Base-by-base conservation (phyloP, 306 rosid species). In the Begonia masoniana region DNA sequence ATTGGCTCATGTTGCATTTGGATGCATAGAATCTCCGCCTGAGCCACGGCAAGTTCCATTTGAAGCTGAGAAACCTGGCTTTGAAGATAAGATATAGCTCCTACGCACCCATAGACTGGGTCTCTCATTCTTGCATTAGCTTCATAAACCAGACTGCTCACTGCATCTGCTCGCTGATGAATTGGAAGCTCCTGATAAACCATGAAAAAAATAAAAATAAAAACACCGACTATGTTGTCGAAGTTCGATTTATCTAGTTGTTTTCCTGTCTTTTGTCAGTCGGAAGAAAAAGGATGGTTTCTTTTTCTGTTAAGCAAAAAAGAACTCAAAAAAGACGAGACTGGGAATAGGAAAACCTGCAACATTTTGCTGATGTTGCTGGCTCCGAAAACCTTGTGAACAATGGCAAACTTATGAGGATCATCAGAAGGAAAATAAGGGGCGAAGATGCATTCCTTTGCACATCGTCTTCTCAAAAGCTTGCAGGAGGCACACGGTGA, bases 401-500 rank as follows among this genome's bases (percentile, higher is more conserved):
- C 97, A 24, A 77, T 81, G 61, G 88, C 86, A 51, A 91, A 91
- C 71, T 81, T 91, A 56, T 81, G 88, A 12, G 96, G 96, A 42
- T 91, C 92, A 50, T 91, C 82, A 16, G 96, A 66, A 39, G 96
- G 88, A 13, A 91, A 91, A 59, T 81, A 91, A 17, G 97, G 97
- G 13, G 96, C 88, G 15, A 91, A 91, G 48, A 71, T 67, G 81
- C 97, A 91, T 62, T 91, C 85, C 47, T 73, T 75, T 68, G 84
- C 68, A 24, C 97, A 91, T 12, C 96, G 70, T 39, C 97, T 88
- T 51, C 96, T 74, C 23, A 91, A 76, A 51, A 91, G 63, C 76
- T 91, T 91, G 82, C 97, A 91, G 15, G 97, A 91, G 35, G 96
- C 97, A 54, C 97, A 91, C 7, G 97, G 97, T 1, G 97, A 77